phyloP scores from a whole-genome alignment of 1,284 basidiomycete genomes.

The Irpex rosettiformis region DNA sequence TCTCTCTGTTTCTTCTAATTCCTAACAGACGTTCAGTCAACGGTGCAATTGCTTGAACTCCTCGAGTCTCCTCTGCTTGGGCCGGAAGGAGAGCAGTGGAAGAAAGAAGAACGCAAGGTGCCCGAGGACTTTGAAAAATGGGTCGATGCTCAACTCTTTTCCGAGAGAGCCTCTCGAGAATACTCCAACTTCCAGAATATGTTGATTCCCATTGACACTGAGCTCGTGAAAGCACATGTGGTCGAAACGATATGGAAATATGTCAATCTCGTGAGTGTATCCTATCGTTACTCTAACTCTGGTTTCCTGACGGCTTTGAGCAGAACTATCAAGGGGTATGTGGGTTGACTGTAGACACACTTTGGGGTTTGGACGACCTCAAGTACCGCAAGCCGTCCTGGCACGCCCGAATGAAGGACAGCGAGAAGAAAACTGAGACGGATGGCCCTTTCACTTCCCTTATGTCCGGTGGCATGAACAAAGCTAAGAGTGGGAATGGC shows the following conservation, averaged over 20 bases:
- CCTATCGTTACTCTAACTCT: neutral
- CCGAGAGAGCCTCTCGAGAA: slow-evolving; percentile 48
- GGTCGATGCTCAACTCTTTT: slow-evolving; percentile 63
- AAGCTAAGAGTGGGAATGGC: slow-evolving; percentile 29
- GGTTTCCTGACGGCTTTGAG: neutral
- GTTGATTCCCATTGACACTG: slow-evolving; percentile 2
- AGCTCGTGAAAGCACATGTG: slow-evolving; percentile 43
- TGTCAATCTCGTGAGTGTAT: slow-evolving; percentile 50
- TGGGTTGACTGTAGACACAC: slow-evolving; percentile 50
- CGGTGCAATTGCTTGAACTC: slow-evolving; percentile 59
- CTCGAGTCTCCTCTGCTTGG: slow-evolving; percentile 56
- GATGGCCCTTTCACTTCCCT: slow-evolving; percentile 19
- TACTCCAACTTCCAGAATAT: slow-evolving; percentile 49
- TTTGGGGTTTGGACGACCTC: slow-evolving; percentile 62
- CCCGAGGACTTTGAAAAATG: slow-evolving; percentile 57
- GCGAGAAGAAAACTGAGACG: slow-evolving; percentile 24
- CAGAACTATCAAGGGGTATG: slow-evolving; percentile 58
- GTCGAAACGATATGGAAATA: slow-evolving; percentile 63
- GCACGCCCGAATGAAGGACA: slow-evolving; percentile 39
- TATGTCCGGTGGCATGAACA: slow-evolving; percentile 9
- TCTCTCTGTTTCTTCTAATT: neutral
- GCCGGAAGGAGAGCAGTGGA: slow-evolving; percentile 47
- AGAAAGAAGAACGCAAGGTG: slow-evolving; percentile 43
- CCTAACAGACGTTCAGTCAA: slow-evolving; percentile 36
- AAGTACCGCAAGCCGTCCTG: slow-evolving; percentile 54